Percentiles rank a stretch among this genome's conserved stretches.
Conservation (phyloP, 2,329 filamentous ascomycete genomes). For the Beauveria medogensis region DNA sequence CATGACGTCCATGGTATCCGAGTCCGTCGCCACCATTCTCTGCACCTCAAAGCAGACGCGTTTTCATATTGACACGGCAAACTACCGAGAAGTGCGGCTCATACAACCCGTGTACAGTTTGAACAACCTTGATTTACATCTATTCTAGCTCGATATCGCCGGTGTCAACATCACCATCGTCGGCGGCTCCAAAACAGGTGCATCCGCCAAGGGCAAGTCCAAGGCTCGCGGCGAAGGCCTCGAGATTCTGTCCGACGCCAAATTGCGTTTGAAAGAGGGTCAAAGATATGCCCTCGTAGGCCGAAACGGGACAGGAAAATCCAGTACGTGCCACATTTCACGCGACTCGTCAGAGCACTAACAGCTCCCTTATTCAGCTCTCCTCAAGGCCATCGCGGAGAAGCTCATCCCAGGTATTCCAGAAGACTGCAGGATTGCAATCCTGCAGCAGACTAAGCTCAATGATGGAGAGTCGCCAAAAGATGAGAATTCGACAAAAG, state of each 20-base stretch:
- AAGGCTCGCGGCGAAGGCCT: slow-evolving; percentile 42
- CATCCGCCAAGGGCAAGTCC: slow-evolving; percentile 35
- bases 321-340: slow-evolving; percentile 42
- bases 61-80: slow-evolving; percentile 51
- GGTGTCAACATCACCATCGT: slow-evolving; percentile 62
- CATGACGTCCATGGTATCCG: slow-evolving; percentile 42
- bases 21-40: slow-evolving; percentile 46
- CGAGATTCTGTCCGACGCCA: slow-evolving; percentile 65
- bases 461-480: slow-evolving; percentile 11
- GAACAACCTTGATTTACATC: not conserved
- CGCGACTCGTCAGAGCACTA: not conserved
- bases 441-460: slow-evolving; percentile 58
- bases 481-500: slow-evolving; percentile 9
- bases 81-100: slow-evolving; percentile 45
- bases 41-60: slow-evolving; percentile 61
- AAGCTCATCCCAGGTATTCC: slow-evolving; percentile 72
- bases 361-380: slow-evolving; percentile 33
- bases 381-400: slow-evolving; percentile 67
- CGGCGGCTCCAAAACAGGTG: slow-evolving; percentile 13
- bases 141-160: slow-evolving; percentile 58
- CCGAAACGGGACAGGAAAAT: slow-evolving; percentile 77
- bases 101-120: not conserved
- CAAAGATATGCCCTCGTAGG: slow-evolving; percentile 71
- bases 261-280: slow-evolving; percentile 63
- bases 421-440: slow-evolving; percentile 54